Evolutionary conservation across 768 basidiomycete genomes (phyloP).

Genomic region (Tylopilus balloui): DNA sequence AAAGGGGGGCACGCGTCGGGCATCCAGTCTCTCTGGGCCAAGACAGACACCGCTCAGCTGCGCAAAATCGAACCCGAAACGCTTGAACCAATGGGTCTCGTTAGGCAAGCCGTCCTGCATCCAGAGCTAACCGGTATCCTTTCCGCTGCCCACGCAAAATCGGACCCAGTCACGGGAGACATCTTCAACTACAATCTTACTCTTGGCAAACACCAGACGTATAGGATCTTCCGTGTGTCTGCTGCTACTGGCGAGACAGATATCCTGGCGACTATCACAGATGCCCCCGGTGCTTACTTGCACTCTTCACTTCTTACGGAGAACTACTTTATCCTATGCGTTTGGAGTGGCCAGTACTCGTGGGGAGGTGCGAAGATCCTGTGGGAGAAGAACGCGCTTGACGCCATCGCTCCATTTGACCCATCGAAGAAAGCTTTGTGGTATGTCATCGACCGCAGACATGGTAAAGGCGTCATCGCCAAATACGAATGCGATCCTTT

Average conservation of each 20-base stretch:
- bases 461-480: conserved; percentile 34
- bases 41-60: conserved; percentile 29
- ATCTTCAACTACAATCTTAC: conserved; percentile 34
- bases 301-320: conserved; percentile 37
- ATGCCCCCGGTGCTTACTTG: conserved; percentile 37
- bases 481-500: conserved; percentile 36
- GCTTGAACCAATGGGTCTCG: conserved; percentile 33
- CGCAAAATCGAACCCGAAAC: conserved; percentile 36
- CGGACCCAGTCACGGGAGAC: conserved; percentile 34
- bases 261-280: conserved; percentile 34
- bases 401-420: conserved; percentile 32
- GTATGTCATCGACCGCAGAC: conserved; percentile 37
- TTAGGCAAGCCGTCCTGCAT: conserved; percentile 28
- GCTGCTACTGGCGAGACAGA: conserved; percentile 30
- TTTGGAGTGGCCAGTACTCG: conserved; percentile 31
- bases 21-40: conserved; percentile 28
- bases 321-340: conserved; percentile 34
- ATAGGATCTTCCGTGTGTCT: conserved; percentile 35
- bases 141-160: conserved; percentile 36
- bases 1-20: conserved; percentile 23
- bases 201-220: conserved; percentile 26
- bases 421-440: conserved; percentile 29
- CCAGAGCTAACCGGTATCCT: conserved; percentile 32
- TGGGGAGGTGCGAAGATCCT: conserved; percentile 29
- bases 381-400: conserved; percentile 32